A percentile compares a stretch with the other conserved stretches of the same genome.
Evolutionary conservation across 305 asterid genomes (phyloP).

Genomic region (Solanum hybrid): DNA sequence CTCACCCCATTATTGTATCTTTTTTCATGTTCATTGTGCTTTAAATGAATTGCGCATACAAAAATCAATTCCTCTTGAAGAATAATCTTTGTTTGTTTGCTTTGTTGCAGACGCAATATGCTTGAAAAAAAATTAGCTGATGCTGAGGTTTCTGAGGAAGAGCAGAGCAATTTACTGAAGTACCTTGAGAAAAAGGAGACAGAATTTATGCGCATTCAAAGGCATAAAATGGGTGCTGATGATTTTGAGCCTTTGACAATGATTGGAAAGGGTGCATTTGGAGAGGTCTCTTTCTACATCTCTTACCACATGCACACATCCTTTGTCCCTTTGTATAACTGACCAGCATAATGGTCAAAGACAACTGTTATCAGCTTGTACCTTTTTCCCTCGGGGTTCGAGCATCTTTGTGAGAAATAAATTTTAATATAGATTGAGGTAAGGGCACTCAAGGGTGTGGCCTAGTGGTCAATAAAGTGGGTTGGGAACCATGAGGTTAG

Average conservation of each 20-base stretch:
- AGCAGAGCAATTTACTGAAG: slow-evolving; percentile 62
- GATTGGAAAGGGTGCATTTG: slow-evolving; percentile 93
- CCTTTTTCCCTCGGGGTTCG: neutral
- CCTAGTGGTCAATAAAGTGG: neutral
- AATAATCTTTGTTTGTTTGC: slow-evolving; percentile 2
- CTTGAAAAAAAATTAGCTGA: slow-evolving; percentile 77
- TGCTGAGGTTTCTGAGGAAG: slow-evolving; percentile 81
- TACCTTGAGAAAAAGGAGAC: slow-evolving; percentile 78
- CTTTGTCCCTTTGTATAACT: neutral
- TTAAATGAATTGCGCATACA: neutral
- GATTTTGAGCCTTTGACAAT: slow-evolving; percentile 79
- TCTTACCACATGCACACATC: neutral
- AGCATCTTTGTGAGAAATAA: neutral
- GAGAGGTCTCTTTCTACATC: slow-evolving; percentile 50
- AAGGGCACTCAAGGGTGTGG: neutral
- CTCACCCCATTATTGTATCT: neutral
- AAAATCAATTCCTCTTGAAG: neutral
- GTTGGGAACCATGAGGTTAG: neutral
- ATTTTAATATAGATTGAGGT: neutral
- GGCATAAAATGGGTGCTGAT: slow-evolving; percentile 89
- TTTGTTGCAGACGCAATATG: slow-evolving; percentile 44
- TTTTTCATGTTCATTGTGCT: neutral
- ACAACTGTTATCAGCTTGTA: neutral
- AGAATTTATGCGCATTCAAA: slow-evolving; percentile 82
- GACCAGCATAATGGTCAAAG: neutral